These are phyloP conservation scores for Tylopilus intermedius DNA, from an alignment of 768 basidiomycete genomes.

Conservation along the genomic window DNA sequence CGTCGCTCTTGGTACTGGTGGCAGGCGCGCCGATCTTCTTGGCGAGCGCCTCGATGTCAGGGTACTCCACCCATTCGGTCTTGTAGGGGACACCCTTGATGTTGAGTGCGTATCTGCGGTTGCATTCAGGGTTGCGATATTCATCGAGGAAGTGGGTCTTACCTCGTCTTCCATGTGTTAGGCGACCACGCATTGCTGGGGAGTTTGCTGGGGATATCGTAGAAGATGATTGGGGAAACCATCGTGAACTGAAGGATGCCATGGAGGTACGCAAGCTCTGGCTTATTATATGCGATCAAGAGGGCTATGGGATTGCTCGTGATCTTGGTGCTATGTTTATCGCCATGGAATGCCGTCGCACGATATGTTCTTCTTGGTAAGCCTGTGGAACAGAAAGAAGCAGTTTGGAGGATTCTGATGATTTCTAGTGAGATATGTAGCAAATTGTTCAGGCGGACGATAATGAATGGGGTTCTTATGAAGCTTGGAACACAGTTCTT, in stretches of 20 bases:
- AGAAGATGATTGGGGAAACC: slow-evolving; percentile 33
- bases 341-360: background rate
- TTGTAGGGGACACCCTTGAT: slow-evolving; percentile 38
- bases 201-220: slow-evolving; percentile 40
- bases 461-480: background rate
- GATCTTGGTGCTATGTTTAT: slow-evolving; percentile 4
- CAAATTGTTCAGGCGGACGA: background rate
- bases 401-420: background rate
- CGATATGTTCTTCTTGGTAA: background rate
- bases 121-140: background rate
- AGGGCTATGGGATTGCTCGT: background rate
- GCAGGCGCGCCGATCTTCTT: slow-evolving; percentile 31
- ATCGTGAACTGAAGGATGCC: slow-evolving; percentile 13
- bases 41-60: slow-evolving; percentile 35
- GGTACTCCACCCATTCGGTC: slow-evolving; percentile 42
- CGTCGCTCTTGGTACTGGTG: slow-evolving; percentile 28
- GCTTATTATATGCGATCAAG: slow-evolving; percentile 11
- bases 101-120: slow-evolving; percentile 34
- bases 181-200: slow-evolving; percentile 36
- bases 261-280: background rate
- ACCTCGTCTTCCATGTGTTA: slow-evolving; percentile 46
- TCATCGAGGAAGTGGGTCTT: background rate
- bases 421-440: slow-evolving; percentile 1
- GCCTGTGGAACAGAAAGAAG: background rate
- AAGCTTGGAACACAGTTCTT: slow-evolving; percentile 2